These are phyloP conservation scores for Kodamaea alishanica DNA, from an alignment of 1,139 yeast species.

Conservation along the genomic window DNA sequence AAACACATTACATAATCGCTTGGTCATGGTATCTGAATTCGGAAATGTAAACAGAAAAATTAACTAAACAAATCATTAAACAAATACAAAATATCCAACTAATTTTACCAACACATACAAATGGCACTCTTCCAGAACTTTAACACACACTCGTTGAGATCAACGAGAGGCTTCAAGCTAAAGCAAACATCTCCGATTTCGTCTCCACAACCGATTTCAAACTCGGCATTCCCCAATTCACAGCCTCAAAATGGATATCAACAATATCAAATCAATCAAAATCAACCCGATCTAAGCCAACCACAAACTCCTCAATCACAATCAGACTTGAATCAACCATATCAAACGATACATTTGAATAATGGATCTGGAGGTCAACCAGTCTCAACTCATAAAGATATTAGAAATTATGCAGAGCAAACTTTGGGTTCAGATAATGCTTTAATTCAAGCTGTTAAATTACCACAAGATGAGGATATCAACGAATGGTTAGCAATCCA, in stretches of 20 bases:
- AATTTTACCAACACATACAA: not conserved
- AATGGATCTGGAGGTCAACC: slow-evolving; percentile 25
- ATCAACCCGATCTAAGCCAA: slow-evolving; percentile 17
- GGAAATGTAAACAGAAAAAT: not conserved
- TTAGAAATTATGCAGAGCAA: slow-evolving; percentile 85
- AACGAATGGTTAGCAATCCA: slow-evolving; percentile 98
- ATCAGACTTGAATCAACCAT: slow-evolving; percentile 26
- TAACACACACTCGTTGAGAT: slow-evolving; percentile 52
- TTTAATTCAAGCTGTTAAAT: slow-evolving; percentile 83
- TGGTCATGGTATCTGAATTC: not conserved
- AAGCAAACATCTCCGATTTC: slow-evolving; percentile 42
- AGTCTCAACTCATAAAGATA: slow-evolving; percentile 63
- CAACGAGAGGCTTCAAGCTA: slow-evolving; percentile 53
- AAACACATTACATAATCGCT: not conserved
- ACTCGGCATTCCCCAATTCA: slow-evolving; percentile 33
- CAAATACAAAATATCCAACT: not conserved
- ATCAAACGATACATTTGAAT: slow-evolving; percentile 14
- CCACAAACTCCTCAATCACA: slow-evolving; percentile 7
- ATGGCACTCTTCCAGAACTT: slow-evolving; percentile 57
- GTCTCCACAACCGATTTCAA: slow-evolving; percentile 37
- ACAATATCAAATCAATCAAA: slow-evolving; percentile 14
- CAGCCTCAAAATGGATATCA: slow-evolving; percentile 9
- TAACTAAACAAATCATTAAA: not conserved
- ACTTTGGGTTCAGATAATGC: slow-evolving; percentile 92
- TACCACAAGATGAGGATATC: slow-evolving; percentile 89